These are phyloP conservation scores for Colletotrichum tropicicola DNA, from an alignment of 2,329 filamentous ascomycete genomes.

Conservation along the genomic window DNA sequence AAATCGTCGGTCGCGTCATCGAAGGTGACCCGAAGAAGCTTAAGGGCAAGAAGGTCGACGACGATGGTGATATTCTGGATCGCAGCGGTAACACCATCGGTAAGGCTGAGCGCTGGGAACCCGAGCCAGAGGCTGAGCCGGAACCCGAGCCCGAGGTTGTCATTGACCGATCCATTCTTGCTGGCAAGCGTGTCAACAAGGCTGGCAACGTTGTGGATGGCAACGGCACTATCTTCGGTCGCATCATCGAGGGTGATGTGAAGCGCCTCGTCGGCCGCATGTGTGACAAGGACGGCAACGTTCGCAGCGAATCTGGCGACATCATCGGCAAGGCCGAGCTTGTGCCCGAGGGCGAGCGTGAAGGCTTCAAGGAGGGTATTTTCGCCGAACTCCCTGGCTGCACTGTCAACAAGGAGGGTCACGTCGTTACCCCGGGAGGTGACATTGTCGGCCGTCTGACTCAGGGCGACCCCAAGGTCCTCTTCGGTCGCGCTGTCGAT, in stretches of 20 bases:
- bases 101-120: conserved; percentile 74
- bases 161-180: conserved; percentile 67
- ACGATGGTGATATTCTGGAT: conserved; percentile 75
- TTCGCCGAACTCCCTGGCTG: conserved; percentile 74
- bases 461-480: conserved; percentile 75
- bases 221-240: conserved; percentile 66
- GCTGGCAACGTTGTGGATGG: conserved; percentile 69
- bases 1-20: conserved; percentile 67
- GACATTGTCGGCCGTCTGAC: conserved; percentile 77
- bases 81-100: conserved; percentile 74
- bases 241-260: conserved; percentile 72
- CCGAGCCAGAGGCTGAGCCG: conserved; percentile 54
- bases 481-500: conserved; percentile 79
- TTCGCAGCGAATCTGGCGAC: conserved; percentile 78
- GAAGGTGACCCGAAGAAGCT: conserved; percentile 72
- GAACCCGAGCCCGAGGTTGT: conserved; percentile 58
- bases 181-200: conserved; percentile 78
- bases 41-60: conserved; percentile 71
- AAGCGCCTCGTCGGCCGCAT: conserved; percentile 72
- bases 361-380: conserved; percentile 70
- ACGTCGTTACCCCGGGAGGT: conserved; percentile 71
- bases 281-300: conserved; percentile 76
- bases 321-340: conserved; percentile 74
- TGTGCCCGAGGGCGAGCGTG: conserved; percentile 72
- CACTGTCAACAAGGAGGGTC: conserved; percentile 74